Percentiles rank a stretch among this genome's conserved stretches.
phyloP scores from a whole-genome alignment of 2,329 filamentous ascomycete genomes.

The Torrubiella hemipterigena region DNA sequence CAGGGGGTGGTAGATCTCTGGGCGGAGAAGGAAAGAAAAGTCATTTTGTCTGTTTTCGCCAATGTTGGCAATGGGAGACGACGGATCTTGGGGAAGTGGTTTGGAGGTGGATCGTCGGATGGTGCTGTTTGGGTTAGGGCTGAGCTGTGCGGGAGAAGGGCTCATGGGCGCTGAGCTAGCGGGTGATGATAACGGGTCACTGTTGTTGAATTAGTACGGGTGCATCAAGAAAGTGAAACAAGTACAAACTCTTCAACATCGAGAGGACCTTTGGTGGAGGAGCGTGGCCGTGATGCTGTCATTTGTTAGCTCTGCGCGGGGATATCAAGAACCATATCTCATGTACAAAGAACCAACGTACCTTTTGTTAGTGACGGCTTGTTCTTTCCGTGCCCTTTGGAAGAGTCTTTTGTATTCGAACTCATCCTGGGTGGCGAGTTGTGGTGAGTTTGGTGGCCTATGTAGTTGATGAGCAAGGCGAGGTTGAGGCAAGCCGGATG shows the following conservation, averaged over 20 bases:
- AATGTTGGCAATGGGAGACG: conserved; percentile 16
- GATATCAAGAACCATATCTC: too few relatives aligned
- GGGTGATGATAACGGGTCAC: conserved; percentile 17
- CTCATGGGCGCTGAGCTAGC: conserved; percentile 16
- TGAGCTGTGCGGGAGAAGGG: conserved; percentile 6
- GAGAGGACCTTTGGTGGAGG: conserved; percentile 67
- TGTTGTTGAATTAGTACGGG: conserved; percentile 4
- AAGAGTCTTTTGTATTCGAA: conserved; percentile 14
- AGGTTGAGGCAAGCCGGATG: too few relatives aligned
- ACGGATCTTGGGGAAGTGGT: conserved; percentile 11
- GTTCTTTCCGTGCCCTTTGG: conserved; percentile 21
- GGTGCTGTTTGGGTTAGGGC: conserved; percentile 7
- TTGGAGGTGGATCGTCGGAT: conserved; percentile 4
- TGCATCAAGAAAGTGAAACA: conserved; percentile 1
- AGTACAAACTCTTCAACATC: conserved; percentile 63
- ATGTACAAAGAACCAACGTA: too few relatives aligned
- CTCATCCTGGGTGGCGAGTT: conserved; percentile 12
- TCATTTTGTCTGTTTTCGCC: conserved; percentile 40
- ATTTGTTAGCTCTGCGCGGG: conserved; percentile 8
- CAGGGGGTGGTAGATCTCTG: conserved; percentile 74
- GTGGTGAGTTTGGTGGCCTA: neutral
- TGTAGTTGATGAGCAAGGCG: too few relatives aligned
- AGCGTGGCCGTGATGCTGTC: conserved; percentile 47
- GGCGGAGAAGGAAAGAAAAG: conserved; percentile 68
- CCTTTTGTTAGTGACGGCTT: conserved; percentile 24